Evolutionary conservation across 306 rosid species (phyloP).

Genomic region (Carpinus fangiana): DNA sequence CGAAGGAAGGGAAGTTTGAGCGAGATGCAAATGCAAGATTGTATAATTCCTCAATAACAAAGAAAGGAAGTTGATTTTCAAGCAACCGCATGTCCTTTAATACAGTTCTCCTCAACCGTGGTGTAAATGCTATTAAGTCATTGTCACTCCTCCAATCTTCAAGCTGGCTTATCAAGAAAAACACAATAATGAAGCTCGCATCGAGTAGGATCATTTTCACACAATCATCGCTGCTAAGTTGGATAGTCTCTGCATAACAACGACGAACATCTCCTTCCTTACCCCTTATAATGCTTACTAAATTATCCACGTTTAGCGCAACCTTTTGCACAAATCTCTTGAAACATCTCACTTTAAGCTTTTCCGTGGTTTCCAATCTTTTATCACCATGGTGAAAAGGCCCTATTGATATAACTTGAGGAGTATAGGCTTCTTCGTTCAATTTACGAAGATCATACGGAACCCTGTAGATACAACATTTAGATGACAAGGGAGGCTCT

Average conservation of each 20-base stretch:
- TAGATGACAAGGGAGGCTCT: background rate
- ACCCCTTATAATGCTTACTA: background rate
- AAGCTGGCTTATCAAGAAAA: background rate
- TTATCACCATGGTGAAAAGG: background rate
- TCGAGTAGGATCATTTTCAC: constrained; percentile 17
- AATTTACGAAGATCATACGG: background rate
- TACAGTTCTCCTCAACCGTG: background rate
- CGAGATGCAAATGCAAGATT: background rate
- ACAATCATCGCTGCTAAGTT: background rate
- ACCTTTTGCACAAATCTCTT: background rate
- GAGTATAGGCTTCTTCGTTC: background rate
- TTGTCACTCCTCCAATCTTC: background rate
- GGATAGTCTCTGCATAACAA: background rate
- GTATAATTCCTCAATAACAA: constrained; percentile 5
- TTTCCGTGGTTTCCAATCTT: background rate
- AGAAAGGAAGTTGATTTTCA: constrained; percentile 30
- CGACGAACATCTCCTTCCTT: background rate
- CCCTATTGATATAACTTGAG: background rate
- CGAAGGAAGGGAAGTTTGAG: background rate
- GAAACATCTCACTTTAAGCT: background rate
- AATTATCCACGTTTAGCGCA: background rate
- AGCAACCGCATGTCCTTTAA: background rate
- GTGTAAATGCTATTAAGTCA: background rate
- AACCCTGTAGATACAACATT: constrained; percentile 5
- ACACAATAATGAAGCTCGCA: constrained; percentile 7